These are phyloP conservation scores for Penicillium occitanis DNA, from an alignment of 2,329 filamentous ascomycete species.

Conservation along the genomic window DNA sequence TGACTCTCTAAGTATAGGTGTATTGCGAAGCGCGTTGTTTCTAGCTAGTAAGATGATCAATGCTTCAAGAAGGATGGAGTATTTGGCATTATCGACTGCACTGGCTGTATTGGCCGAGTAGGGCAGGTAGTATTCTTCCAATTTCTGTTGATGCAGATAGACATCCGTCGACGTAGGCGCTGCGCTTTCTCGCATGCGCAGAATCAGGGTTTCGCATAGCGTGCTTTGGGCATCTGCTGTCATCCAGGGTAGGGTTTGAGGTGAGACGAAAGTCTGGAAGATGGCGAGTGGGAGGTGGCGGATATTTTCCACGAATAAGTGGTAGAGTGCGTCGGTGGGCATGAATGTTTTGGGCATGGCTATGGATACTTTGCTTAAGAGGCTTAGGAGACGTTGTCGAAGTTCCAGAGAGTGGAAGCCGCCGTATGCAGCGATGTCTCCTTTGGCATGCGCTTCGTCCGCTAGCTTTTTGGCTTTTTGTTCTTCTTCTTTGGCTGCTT, in stretches of 20 bases:
- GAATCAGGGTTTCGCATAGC: slow-evolving; percentile 56
- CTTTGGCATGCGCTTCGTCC: slow-evolving; percentile 24
- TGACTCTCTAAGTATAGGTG: slow-evolving; percentile 43
- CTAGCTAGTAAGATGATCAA: slow-evolving; percentile 57
- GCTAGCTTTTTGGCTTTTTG: slow-evolving; percentile 18
- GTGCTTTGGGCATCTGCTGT: slow-evolving; percentile 45
- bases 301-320: slow-evolving; percentile 49
- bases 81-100: slow-evolving; percentile 68
- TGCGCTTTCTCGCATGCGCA: slow-evolving; percentile 48
- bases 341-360: slow-evolving; percentile 38
- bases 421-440: slow-evolving; percentile 36
- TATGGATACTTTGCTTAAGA: slow-evolving; percentile 43
- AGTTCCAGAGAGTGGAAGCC: slow-evolving; percentile 42
- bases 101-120: slow-evolving; percentile 62
- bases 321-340: slow-evolving; percentile 41
- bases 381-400: slow-evolving; percentile 46
- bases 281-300: slow-evolving; percentile 45
- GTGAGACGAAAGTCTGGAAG: slow-evolving; percentile 49
- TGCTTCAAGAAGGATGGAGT: slow-evolving; percentile 67
- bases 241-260: slow-evolving; percentile 46
- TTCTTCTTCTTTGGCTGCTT: slow-evolving; percentile 9
- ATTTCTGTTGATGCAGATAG: slow-evolving; percentile 50
- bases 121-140: slow-evolving; percentile 64
- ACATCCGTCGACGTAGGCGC: slow-evolving; percentile 42
- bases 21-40: slow-evolving; percentile 35